phyloP scores from a whole-genome alignment of 2,329 filamentous ascomycete species.

The Leptographium flavum region DNA sequence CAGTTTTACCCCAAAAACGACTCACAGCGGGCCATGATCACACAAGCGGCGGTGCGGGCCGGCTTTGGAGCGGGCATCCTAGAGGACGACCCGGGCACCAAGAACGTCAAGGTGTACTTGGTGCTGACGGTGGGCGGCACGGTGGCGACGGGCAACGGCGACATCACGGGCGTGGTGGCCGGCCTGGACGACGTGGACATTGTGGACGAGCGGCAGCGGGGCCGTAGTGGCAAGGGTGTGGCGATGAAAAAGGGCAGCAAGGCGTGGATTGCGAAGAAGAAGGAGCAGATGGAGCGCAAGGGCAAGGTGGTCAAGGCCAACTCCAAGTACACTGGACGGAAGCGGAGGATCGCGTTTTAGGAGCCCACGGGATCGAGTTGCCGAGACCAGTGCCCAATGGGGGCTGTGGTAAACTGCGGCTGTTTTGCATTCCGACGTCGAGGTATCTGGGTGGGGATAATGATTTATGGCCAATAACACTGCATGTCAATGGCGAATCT shows the following conservation, averaged over 20 bases:
- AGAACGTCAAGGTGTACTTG: constrained; percentile 92
- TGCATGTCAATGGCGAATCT: too few species aligned
- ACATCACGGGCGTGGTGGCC: constrained; percentile 81
- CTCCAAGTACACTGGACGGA: constrained; percentile 89
- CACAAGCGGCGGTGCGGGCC: constrained; percentile 74
- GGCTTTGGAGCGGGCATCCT: constrained; percentile 91
- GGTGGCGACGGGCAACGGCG: constrained; percentile 35
- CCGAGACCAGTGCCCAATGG: too few species aligned
- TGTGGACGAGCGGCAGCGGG: constrained; percentile 48
- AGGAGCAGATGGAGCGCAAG: constrained; percentile 86
- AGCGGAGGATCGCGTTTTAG: constrained; percentile 64
- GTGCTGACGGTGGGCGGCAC: constrained; percentile 74
- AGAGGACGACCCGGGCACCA: constrained; percentile 91
- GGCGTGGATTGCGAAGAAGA: constrained; percentile 72
- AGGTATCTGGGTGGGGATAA: too few species aligned
- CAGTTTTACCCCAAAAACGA: constrained; percentile 99
- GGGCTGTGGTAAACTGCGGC: too few species aligned
- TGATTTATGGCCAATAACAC: too few species aligned
- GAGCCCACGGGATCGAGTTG: not conserved
- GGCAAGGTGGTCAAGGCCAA: constrained; percentile 86
- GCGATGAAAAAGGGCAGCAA: constrained; percentile 68
- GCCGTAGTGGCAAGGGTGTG: constrained; percentile 30
- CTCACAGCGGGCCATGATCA: constrained; percentile 82
- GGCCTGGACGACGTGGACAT: constrained; percentile 84
- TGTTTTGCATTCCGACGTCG: too few species aligned